Conservation (phyloP, 352 stramenopile species). For the Halophytophthora polymorphica region DNA sequence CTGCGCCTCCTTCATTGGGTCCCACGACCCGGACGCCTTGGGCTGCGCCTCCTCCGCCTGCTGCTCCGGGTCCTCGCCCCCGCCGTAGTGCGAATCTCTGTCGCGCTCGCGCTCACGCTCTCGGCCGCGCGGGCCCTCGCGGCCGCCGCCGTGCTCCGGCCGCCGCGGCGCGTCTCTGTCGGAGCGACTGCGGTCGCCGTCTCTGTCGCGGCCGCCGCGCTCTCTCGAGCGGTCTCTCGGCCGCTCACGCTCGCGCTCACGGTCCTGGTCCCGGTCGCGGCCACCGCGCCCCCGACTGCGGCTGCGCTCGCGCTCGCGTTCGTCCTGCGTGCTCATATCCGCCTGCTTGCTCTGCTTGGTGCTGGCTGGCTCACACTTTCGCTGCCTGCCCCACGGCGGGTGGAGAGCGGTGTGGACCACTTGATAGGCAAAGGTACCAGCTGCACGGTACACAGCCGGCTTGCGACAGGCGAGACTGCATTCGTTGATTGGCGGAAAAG, state of each 20-base stretch:
- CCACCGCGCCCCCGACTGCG: conserved; percentile 1
- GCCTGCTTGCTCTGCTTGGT: too few species aligned
- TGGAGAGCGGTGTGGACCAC: too few species aligned
- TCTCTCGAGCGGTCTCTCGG: conserved; percentile 30
- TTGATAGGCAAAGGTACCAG: too few species aligned
- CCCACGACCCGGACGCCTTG: conserved; percentile 52
- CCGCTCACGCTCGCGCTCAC: conserved; percentile 14
- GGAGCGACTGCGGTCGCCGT: conserved; percentile 18
- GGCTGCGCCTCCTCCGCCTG: conserved; percentile 26
- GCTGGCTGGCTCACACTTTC: too few species aligned
- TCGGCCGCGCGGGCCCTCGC: conserved; percentile 24
- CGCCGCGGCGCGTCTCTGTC: conserved; percentile 35
- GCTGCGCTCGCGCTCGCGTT: too few species aligned
- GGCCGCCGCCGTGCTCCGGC: conserved; percentile 18
- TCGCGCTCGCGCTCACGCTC: conserved; percentile 31
- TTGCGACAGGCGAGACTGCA: too few species aligned
- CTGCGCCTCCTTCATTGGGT: conserved; percentile 70
- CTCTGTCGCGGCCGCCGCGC: conserved; percentile 17
- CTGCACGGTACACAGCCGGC: too few species aligned
- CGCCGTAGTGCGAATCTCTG: conserved; percentile 5
- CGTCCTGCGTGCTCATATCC: too few species aligned
- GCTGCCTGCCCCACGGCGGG: too few species aligned
- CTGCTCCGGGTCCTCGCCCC: background rate
- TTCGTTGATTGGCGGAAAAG: too few species aligned
- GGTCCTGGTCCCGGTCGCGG: conserved; percentile 14